These are phyloP conservation scores for Pythium utonaiense DNA, from an alignment of 352 stramenopile species.

Conservation along the genomic window DNA sequence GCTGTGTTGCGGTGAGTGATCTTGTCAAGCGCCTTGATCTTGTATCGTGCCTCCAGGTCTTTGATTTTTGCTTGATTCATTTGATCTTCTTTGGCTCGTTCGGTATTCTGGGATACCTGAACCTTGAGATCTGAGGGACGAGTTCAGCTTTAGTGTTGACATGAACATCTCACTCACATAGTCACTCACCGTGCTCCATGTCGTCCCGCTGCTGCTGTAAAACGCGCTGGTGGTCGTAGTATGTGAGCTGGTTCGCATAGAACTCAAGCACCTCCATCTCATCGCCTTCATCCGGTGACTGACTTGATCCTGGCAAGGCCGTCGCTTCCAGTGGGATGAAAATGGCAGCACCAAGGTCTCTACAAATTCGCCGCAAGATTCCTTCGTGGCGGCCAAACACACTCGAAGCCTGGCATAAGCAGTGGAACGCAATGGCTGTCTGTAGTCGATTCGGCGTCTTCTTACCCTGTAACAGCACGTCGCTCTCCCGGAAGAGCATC, in stretches of 20 bases:
- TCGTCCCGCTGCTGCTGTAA: constrained; percentile 43
- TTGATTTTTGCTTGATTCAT: constrained; percentile 35
- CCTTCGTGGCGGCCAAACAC: constrained; percentile 62
- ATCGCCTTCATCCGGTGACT: constrained; percentile 19
- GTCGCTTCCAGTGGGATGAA: constrained; percentile 43
- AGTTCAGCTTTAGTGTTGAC: no score
- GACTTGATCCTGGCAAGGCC: neutral
- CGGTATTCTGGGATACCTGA: constrained; percentile 30
- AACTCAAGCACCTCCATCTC: constrained; percentile 59
- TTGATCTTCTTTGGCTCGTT: constrained; percentile 35
- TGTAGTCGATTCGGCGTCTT: constrained; percentile 60
- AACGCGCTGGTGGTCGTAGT: constrained; percentile 53
- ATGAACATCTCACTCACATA: no score
- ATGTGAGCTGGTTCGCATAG: constrained; percentile 55
- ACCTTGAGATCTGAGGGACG: constrained; percentile 34
- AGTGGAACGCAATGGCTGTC: constrained; percentile 74
- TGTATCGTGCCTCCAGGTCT: constrained; percentile 45
- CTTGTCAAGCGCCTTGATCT: constrained; percentile 47
- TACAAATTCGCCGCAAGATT: constrained; percentile 54
- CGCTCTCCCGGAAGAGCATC: constrained; percentile 65
- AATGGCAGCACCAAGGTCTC: constrained; percentile 53
- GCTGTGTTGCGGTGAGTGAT: constrained; percentile 45
- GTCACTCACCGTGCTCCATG: constrained; percentile 40
- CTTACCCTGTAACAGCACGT: constrained; percentile 58
- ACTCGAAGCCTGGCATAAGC: constrained; percentile 52